phyloP scores from a whole-genome alignment of 306 rosid species.

The Carpinus viminea region DNA sequence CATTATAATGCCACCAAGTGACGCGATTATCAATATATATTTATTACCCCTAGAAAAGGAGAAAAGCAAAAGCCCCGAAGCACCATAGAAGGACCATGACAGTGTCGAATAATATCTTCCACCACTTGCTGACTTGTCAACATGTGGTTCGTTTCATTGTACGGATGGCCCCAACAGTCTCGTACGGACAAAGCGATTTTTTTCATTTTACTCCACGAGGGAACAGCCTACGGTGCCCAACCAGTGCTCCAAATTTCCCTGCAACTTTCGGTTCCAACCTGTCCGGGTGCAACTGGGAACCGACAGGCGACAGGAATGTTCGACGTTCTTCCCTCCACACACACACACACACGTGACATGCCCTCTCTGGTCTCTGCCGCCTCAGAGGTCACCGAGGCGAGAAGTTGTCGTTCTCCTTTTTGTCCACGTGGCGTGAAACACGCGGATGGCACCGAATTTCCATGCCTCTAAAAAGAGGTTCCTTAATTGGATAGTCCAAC shows the following conservation, averaged over 20 bases:
- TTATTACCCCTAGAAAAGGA: not conserved
- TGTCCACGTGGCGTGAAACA: constrained; percentile 27
- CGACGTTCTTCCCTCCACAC: constrained; percentile 20
- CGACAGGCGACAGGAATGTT: constrained; percentile 72
- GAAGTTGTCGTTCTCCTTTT: constrained; percentile 49
- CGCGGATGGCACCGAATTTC: constrained; percentile 17
- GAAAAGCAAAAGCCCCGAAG: not conserved
- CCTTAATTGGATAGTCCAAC: not conserved
- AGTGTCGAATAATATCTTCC: not conserved
- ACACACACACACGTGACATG: no score
- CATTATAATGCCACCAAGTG: not conserved
- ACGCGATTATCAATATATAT: not conserved
- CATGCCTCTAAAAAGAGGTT: constrained; percentile 22
- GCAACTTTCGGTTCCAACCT: constrained; percentile 23
- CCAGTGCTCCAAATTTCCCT: constrained; percentile 32
- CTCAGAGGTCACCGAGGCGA: constrained; percentile 49
- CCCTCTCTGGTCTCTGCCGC: constrained; percentile 6
- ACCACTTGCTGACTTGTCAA: not conserved
- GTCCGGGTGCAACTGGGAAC: constrained; percentile 62
- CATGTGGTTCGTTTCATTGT: constrained; percentile 9
- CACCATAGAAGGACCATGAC: constrained; percentile 42
- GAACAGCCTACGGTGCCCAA: not conserved
- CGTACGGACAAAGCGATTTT: constrained; percentile 45
- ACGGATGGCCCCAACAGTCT: constrained; percentile 15
- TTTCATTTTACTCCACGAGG: not conserved